phyloP scores from a whole-genome alignment of 1,284 basidiomycete species.

The Sporisorium iseilematis-ciliati region DNA sequence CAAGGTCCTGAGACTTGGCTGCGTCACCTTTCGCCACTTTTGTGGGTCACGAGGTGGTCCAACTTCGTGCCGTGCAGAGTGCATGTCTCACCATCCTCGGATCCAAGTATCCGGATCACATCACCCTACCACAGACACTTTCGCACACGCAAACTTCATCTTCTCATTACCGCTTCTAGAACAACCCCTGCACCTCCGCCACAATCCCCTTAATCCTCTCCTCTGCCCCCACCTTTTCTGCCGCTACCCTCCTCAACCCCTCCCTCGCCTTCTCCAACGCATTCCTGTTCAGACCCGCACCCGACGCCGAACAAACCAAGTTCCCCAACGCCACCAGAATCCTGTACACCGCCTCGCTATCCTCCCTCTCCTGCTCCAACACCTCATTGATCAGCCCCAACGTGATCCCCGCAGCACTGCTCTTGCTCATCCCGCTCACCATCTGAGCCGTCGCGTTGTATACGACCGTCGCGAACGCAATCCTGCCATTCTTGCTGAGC shows the following conservation, averaged over 20 bases:
- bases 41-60: too few species aligned
- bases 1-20: too few species aligned
- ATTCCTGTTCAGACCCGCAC: slow-evolving; percentile 14
- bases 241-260: not conserved
- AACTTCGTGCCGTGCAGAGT: too few species aligned
- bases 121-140: not conserved
- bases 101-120: not conserved
- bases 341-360: slow-evolving; percentile 87
- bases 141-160: not conserved
- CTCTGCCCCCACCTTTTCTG: slow-evolving; percentile 13
- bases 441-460: slow-evolving; percentile 74
- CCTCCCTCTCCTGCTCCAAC: slow-evolving; percentile 73
- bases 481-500: slow-evolving; percentile 79
- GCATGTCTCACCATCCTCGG: too few species aligned
- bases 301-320: slow-evolving; percentile 21
- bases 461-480: slow-evolving; percentile 80
- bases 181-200: slow-evolving; percentile 22
- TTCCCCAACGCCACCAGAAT: slow-evolving; percentile 89
- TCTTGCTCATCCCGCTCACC: slow-evolving; percentile 16
- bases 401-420: slow-evolving; percentile 33
- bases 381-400: slow-evolving; percentile 58
- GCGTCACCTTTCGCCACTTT: too few species aligned
- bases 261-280: slow-evolving; percentile 15
- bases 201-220: slow-evolving; percentile 24
- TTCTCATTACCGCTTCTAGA: slow-evolving; percentile 12